Conservation (phyloP, 192 early-diverging fungal species). For the Backusella mclennaniae region DNA sequence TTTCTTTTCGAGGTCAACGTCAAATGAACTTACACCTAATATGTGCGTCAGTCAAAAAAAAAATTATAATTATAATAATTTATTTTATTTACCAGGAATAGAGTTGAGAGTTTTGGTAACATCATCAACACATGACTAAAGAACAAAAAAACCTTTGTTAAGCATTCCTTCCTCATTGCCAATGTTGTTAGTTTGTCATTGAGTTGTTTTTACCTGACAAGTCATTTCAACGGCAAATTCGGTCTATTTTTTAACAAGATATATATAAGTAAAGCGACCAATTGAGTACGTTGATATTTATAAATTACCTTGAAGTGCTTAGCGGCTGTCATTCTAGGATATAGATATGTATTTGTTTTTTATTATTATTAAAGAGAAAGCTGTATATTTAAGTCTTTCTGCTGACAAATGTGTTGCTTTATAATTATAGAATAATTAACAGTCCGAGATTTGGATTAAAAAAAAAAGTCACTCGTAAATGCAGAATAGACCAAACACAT, state of each 20-base stretch:
- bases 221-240: slow-evolving; percentile 89
- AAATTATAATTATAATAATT: no score
- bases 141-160: neutral
- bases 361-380: neutral
- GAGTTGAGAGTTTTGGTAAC: slow-evolving; percentile 56
- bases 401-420: neutral
- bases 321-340: neutral
- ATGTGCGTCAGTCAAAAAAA: slow-evolving; percentile 1
- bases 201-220: slow-evolving; percentile 45
- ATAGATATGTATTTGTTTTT: neutral
- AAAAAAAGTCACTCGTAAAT: neutral
- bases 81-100: slow-evolving; percentile 34
- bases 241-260: slow-evolving; percentile 37
- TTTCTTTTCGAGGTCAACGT: slow-evolving; percentile 67
- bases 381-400: neutral
- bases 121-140: slow-evolving; percentile 63
- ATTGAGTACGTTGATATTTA: neutral
- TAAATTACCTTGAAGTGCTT: neutral
- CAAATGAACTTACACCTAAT: slow-evolving; percentile 58
- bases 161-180: neutral
- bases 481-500: neutral
- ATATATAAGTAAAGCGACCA: neutral
- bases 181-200: neutral
- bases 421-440: neutral
- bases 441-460: neutral